Evolutionary conservation across 495 filamentous ascomycete genomes (phyloP).

Genomic region (Aspergillus egyptiacus): DNA sequence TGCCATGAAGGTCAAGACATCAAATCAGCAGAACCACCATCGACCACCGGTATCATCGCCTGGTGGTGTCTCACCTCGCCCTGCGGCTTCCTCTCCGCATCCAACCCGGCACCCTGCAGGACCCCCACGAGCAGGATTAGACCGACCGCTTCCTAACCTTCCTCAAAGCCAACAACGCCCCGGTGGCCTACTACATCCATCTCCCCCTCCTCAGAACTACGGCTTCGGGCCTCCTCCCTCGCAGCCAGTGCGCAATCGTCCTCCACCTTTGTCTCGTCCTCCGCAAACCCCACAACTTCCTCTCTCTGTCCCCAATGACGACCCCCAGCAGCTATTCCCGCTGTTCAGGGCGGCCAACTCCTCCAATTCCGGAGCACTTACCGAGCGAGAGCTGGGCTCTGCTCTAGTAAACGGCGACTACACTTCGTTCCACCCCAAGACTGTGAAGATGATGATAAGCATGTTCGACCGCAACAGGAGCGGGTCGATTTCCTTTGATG

Average conservation of each 20-base stretch:
- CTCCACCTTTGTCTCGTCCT: constrained; percentile 56
- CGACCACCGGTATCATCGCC: constrained; percentile 13
- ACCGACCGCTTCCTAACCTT: constrained; percentile 30
- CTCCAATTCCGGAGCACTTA: constrained; percentile 70
- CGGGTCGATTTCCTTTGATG: constrained; percentile 86
- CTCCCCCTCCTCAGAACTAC: constrained; percentile 55
- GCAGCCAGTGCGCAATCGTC: constrained; percentile 41
- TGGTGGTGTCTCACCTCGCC: constrained; percentile 26
- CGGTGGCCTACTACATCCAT: constrained; percentile 39
- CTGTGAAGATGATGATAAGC: constrained; percentile 95
- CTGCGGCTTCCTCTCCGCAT: constrained; percentile 28
- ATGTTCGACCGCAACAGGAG: constrained; percentile 92
- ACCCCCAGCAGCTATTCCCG: constrained; percentile 59
- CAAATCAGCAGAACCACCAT: constrained; percentile 23
- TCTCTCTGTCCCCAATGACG: constrained; percentile 58
- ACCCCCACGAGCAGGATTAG: constrained; percentile 22
- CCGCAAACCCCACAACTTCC: constrained; percentile 51
- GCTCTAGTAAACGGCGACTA: constrained; percentile 96
- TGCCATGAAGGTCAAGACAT: constrained; percentile 27
- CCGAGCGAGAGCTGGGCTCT: constrained; percentile 79
- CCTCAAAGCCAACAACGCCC: constrained; percentile 26
- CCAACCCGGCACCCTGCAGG: constrained; percentile 20
- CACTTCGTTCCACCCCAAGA: constrained; percentile 90
- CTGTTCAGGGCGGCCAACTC: constrained; percentile 92
- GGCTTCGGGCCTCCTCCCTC: constrained; percentile 51